Percentiles rank a stretch among this genome's conserved stretches.
phyloP scores from a whole-genome alignment of 1,139 yeast species.

The Eremothecium gossypii region DNA sequence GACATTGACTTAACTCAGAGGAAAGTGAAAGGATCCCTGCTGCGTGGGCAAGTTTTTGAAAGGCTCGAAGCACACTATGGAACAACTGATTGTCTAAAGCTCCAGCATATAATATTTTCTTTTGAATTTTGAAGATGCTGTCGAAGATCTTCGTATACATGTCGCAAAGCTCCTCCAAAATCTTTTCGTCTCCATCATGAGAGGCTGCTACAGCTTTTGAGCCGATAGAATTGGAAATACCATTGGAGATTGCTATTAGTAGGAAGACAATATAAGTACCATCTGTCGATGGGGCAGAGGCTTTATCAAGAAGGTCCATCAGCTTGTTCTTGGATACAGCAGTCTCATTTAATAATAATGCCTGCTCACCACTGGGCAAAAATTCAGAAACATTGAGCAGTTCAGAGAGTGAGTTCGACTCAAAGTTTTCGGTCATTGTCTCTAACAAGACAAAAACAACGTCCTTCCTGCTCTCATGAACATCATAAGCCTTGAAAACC shows the following conservation, averaged over 20 bases:
- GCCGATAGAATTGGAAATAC: conserved; percentile 63
- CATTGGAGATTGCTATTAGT: conserved; percentile 44
- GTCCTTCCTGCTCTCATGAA: conserved; percentile 45
- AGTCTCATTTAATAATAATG: conserved; percentile 26
- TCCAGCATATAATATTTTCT: conserved; percentile 50
- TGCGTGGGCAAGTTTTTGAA: conserved; percentile 74
- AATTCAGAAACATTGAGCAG: conserved; percentile 31
- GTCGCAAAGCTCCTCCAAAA: conserved; percentile 14
- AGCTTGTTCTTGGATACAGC: conserved; percentile 46
- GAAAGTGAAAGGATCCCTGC: conserved; percentile 61
- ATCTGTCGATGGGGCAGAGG: conserved; percentile 58
- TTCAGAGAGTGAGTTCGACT: conserved; percentile 30
- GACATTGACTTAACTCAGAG: conserved; percentile 50
- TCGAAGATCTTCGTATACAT: conserved; percentile 40
- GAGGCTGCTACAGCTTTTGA: conserved; percentile 41
- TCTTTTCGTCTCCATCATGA: conserved; percentile 12
- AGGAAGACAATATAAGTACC: conserved; percentile 54
- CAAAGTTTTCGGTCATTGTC: conserved; percentile 34
- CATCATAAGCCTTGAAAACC: conserved; percentile 58
- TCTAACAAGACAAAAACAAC: conserved; percentile 51
- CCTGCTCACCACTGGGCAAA: conserved; percentile 24
- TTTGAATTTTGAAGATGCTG: conserved; percentile 39
- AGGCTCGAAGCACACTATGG: conserved; percentile 54
- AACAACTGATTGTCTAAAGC: conserved; percentile 57
- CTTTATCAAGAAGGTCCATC: conserved; percentile 69